phyloP scores from a whole-genome alignment of 176 grass and related monocot genomes.

The Oryza glumipatula region DNA sequence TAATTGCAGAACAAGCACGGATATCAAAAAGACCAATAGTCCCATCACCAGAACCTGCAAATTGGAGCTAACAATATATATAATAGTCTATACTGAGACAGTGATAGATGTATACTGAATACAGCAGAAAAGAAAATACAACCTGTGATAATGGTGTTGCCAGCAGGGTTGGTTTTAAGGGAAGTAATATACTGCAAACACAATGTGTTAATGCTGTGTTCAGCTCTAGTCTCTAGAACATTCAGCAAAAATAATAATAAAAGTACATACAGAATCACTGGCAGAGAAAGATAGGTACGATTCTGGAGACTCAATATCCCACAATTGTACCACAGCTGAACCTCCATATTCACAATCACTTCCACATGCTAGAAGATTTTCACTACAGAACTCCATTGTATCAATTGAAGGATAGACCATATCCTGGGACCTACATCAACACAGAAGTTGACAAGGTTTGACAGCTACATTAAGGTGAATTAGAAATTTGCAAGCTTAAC shows the following conservation, averaged over 20 bases:
- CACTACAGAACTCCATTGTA: slow-evolving; percentile 87
- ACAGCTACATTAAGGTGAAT: slow-evolving; percentile 11
- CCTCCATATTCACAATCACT: slow-evolving; percentile 84
- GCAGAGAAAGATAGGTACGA: slow-evolving; percentile 83
- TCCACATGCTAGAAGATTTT: slow-evolving; percentile 87
- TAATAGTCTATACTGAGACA: not conserved
- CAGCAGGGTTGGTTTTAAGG: slow-evolving; percentile 79
- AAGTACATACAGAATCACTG: slow-evolving; percentile 88
- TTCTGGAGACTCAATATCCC: slow-evolving; percentile 87
- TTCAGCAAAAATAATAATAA: slow-evolving; percentile 26
- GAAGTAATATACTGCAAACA: slow-evolving; percentile 85
- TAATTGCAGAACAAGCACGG: slow-evolving; percentile 81
- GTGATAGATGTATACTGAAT: slow-evolving; percentile 23
- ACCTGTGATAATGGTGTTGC: slow-evolving; percentile 91
- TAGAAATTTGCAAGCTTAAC: slow-evolving; percentile 30
- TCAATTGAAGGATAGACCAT: slow-evolving; percentile 85
- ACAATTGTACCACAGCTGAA: slow-evolving; percentile 87
- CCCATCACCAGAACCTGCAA: slow-evolving; percentile 90
- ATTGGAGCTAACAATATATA: slow-evolving; percentile 31
- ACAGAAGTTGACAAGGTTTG: slow-evolving; percentile 15
- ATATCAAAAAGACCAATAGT: slow-evolving; percentile 96
- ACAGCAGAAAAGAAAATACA: slow-evolving; percentile 14
- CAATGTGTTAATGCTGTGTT: slow-evolving; percentile 44
- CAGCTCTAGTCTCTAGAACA: slow-evolving; percentile 32
- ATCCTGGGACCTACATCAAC: slow-evolving; percentile 64